These are phyloP conservation scores for Clarireedia hainanense DNA, from an alignment of 2,329 filamentous ascomycete species.

Conservation along the genomic window DNA sequence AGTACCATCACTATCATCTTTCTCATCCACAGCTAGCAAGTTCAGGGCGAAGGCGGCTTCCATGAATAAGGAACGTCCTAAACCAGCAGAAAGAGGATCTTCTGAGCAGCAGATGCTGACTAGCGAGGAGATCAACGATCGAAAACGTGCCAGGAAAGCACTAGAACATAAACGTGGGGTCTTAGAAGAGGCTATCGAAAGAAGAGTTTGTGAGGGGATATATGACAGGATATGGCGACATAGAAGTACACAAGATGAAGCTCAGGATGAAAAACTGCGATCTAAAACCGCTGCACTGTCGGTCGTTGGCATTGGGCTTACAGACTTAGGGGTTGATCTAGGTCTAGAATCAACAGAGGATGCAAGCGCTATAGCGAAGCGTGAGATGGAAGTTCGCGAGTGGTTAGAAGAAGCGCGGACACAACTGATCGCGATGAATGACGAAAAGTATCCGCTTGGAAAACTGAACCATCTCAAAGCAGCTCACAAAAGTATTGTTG, in stretches of 20 bases:
- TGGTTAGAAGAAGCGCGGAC: slow-evolving; percentile 64
- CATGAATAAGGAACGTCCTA: slow-evolving; percentile 44
- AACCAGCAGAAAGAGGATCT: slow-evolving; percentile 30
- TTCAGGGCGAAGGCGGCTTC: slow-evolving; percentile 49
- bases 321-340: slow-evolving; percentile 74
- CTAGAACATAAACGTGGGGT: slow-evolving; percentile 70
- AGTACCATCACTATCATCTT: slow-evolving; percentile 45
- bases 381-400: slow-evolving; percentile 59
- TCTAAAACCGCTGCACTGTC: slow-evolving; percentile 88
- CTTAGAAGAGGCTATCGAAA: slow-evolving; percentile 87
- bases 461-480: slow-evolving; percentile 85
- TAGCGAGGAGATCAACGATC: slow-evolving; percentile 70
- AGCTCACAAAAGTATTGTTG: slow-evolving; percentile 90
- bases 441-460: slow-evolving; percentile 78
- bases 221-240: slow-evolving; percentile 90
- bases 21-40: slow-evolving; percentile 47
- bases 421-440: slow-evolving; percentile 73
- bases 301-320: slow-evolving; percentile 83
- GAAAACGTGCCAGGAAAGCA: slow-evolving; percentile 68
- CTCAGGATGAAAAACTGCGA: slow-evolving; percentile 85
- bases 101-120: slow-evolving; percentile 83
- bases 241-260: slow-evolving; percentile 85
- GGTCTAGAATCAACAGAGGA: slow-evolving; percentile 47
- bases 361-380: slow-evolving; percentile 49
- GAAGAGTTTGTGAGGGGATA: slow-evolving; percentile 73